phyloP scores from a whole-genome alignment of 1,139 yeast species.

The Suhomyces wounanorum region DNA sequence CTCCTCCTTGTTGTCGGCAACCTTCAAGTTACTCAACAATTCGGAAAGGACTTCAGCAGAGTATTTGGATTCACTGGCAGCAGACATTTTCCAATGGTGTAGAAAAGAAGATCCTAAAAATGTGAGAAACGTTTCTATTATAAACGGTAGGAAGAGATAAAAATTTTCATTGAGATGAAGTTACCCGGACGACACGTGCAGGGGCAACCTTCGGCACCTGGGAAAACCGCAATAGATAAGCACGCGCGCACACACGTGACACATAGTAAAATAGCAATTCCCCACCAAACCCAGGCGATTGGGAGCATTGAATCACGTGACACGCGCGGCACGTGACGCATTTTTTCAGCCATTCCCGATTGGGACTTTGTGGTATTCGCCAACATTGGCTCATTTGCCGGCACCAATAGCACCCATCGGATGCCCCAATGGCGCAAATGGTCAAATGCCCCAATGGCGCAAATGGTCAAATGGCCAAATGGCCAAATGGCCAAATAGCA shows the following conservation, averaged over 20 bases:
- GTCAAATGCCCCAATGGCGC: too few relatives aligned
- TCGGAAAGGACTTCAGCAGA: conserved; percentile 85
- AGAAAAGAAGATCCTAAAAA: conserved; percentile 10
- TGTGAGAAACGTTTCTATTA: conserved; percentile 13
- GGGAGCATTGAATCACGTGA: too few relatives aligned
- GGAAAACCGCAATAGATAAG: background rate
- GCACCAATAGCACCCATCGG: too few relatives aligned
- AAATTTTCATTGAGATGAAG: conserved; percentile 13
- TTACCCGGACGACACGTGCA: conserved; percentile 16
- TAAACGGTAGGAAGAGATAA: conserved; percentile 12
- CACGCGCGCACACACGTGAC: background rate
- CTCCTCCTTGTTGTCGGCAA: conserved; percentile 86
- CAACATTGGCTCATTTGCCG: too few relatives aligned
- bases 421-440: too few relatives aligned
- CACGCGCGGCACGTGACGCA: too few relatives aligned
- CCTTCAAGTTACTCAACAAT: conserved; percentile 88
- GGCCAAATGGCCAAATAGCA: too few relatives aligned
- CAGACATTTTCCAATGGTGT: conserved; percentile 52
- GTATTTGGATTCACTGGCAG: conserved; percentile 65
- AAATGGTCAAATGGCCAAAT: too few relatives aligned
- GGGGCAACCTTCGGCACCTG: background rate
- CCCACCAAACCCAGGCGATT: too few relatives aligned
- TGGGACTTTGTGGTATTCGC: too few relatives aligned
- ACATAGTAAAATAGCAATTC: too few relatives aligned
- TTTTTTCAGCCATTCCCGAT: too few relatives aligned